A percentile compares a stretch with the other conserved stretches of the same genome.
Conservation (phyloP, 345 rosid genomes). For the Psidium friedrichsthalianum region DNA sequence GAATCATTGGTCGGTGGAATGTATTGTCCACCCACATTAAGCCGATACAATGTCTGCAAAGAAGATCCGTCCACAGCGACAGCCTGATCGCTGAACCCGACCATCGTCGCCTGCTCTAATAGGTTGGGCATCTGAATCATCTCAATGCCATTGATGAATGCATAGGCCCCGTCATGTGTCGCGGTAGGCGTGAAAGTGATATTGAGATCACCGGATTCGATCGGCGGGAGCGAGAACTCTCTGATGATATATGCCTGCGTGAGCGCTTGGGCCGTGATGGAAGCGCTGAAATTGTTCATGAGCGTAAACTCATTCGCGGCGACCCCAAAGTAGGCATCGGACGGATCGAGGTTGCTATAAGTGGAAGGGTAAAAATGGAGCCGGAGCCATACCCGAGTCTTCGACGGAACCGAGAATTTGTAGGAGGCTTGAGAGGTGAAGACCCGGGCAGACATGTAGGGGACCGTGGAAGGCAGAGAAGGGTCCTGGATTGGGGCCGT, state of each 20-base stretch:
- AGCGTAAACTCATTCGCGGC: conserved; percentile 29
- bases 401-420: conserved; percentile 15
- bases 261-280: conserved; percentile 33
- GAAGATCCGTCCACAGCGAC: conserved; percentile 4
- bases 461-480: conserved; percentile 30
- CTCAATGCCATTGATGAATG: conserved; percentile 58
- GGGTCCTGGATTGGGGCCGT: conserved; percentile 35
- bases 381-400: conserved; percentile 30
- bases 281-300: conserved; percentile 42
- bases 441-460: conserved; percentile 49
- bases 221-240: conserved; percentile 30
- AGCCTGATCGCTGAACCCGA: conserved; percentile 19
- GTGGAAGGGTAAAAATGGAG: conserved; percentile 37
- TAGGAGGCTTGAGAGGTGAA: conserved; percentile 30
- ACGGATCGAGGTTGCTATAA: conserved; percentile 15
- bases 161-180: conserved; percentile 19
- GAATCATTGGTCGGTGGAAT: conserved; percentile 32
- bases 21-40: conserved; percentile 44
- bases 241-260: conserved; percentile 29
- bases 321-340: conserved; percentile 21
- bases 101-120: conserved; percentile 22
- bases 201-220: conserved; percentile 12
- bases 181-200: conserved; percentile 24
- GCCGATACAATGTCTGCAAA: conserved; percentile 43
- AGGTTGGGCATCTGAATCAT: conserved; percentile 25